Percentiles rank a stretch among this genome's conserved stretches.
phyloP scores from a whole-genome alignment of 2,329 filamentous ascomycete genomes.

The Trichoderma atrobrunneum region DNA sequence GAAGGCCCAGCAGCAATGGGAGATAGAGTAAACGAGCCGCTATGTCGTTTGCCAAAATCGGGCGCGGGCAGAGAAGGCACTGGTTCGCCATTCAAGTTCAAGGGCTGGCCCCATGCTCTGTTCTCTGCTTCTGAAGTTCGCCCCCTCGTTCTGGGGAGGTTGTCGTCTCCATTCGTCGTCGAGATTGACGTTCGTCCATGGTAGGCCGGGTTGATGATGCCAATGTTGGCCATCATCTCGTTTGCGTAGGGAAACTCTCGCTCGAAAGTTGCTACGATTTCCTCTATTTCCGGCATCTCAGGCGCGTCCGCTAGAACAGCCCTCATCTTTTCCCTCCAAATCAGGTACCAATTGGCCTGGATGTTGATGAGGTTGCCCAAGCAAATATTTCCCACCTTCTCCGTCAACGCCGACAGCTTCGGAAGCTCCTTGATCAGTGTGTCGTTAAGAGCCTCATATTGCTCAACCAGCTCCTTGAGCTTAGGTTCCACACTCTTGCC shows the following conservation, averaged over 20 bases:
- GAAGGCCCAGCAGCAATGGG: conserved; percentile 37
- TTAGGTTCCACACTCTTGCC: conserved; percentile 88
- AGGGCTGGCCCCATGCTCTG: conserved; percentile 49
- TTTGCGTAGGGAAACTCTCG: conserved; percentile 76
- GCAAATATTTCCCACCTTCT: conserved; percentile 78
- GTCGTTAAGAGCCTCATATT: conserved; percentile 88
- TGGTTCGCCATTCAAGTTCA: conserved; percentile 60
- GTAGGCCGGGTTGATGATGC: conserved; percentile 73
- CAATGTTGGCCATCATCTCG: conserved; percentile 66
- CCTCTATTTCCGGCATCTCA: conserved; percentile 63
- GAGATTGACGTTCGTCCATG: conserved; percentile 57
- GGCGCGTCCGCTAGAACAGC: conserved; percentile 64
- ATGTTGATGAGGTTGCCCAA: conserved; percentile 80
- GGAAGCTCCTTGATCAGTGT: conserved; percentile 91
- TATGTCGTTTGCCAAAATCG: conserved; percentile 64
- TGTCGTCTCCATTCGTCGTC: conserved; percentile 56
- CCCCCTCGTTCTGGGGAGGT: conserved; percentile 47
- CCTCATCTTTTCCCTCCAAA: conserved; percentile 81
- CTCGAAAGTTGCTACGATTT: conserved; percentile 75
- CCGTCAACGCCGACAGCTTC: conserved; percentile 75
- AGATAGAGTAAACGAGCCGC: conserved; percentile 63
- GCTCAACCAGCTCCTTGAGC: conserved; percentile 76
- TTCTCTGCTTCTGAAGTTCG: conserved; percentile 25
- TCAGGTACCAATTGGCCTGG: conserved; percentile 77
- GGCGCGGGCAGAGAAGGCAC: conserved; percentile 63